phyloP scores from a whole-genome alignment of 2,329 filamentous ascomycete species.

The Cladosporium sp. region DNA sequence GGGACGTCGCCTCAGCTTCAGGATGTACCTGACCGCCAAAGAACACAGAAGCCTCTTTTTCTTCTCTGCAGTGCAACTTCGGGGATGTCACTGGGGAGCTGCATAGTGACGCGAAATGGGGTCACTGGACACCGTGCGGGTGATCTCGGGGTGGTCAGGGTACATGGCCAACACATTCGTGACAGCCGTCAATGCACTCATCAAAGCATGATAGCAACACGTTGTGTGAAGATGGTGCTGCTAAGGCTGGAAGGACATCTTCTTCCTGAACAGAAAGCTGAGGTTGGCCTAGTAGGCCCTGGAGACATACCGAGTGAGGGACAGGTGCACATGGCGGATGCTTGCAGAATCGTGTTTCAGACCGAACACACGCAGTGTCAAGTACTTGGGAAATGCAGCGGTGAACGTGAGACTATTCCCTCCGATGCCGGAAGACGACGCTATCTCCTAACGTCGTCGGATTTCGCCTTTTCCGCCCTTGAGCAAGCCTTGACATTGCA shows the following conservation, averaged over 20 bases:
- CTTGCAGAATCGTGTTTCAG: slow-evolving; percentile 4
- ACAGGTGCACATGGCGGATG: not conserved
- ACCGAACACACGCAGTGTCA: not conserved
- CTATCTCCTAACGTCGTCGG: not conserved
- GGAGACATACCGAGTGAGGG: not conserved
- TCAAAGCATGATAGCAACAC: not conserved
- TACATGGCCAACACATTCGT: slow-evolving; percentile 2
- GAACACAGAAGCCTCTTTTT: no score
- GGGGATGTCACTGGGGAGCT: slow-evolving; percentile 9
- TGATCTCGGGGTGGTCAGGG: not conserved
- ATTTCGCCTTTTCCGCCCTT: not conserved
- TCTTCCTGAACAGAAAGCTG: not conserved
- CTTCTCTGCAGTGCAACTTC: not conserved
- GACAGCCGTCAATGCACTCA: not conserved
- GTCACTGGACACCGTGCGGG: not conserved
- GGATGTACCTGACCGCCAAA: slow-evolving; percentile 5
- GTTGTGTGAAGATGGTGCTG: not conserved
- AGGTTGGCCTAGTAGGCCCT: not conserved
- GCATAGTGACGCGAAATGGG: slow-evolving; percentile 12
- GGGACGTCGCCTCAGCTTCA: not conserved
- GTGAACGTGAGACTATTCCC: not conserved
- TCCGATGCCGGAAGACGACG: not conserved
- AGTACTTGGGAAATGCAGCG: not conserved
- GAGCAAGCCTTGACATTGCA: not conserved
- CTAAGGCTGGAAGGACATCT: not conserved